Base-by-base conservation (phyloP, 495 filamentous ascomycete genomes). In the Podospora comata region DNA sequence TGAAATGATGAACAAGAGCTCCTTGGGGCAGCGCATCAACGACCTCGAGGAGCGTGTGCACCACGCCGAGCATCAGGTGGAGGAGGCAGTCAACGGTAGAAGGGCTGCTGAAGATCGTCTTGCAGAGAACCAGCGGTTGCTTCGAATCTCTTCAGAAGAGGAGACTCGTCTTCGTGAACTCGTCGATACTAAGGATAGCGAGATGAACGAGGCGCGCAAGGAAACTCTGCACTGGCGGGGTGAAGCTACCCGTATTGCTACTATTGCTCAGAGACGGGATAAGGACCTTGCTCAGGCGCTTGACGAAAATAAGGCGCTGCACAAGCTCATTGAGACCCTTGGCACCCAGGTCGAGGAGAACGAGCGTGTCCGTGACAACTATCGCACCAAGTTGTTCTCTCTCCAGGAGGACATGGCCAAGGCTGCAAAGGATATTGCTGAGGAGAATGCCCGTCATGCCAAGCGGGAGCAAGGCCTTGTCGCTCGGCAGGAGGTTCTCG, bases 341-440 rank as follows among this genome's bases (percentile, higher is more conserved):
- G 85, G 85, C 68, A 82, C 84, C 57, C 92, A 97, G 73, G 87
- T 96, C 62, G 89, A 96, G 78, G 94, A 97, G 78, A 92, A 89
- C 76, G 87, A 91, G 75, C 85, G 88, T 69, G 85, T 90, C 69
- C 88, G 92, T 64, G 90, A 93, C 71, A 85, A 82, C 72, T 90
- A 96, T 80, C 87, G 91, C 69, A 83, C 84, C 73, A 94, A 93
- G 75, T 89, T 97, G 73, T 87, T 93, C 71, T 85, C 84, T 64
- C 79, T 98, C 60, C 93, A 97, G 79, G 85, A 90, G 70, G 91
- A 97, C 65, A 92, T 98, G 89, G 85, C 87, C 13, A 82, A 79
- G 63, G 88, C 91, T n/a, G 88, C 90, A 65, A 83, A 85, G 57
- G 89, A 96, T 64, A 87, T 97, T 65, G 87, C 88, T 18, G 85